These are phyloP conservation scores for Leishmania tarentolae DNA, from an alignment of 208 protist genomes.

Conservation along the genomic window DNA sequence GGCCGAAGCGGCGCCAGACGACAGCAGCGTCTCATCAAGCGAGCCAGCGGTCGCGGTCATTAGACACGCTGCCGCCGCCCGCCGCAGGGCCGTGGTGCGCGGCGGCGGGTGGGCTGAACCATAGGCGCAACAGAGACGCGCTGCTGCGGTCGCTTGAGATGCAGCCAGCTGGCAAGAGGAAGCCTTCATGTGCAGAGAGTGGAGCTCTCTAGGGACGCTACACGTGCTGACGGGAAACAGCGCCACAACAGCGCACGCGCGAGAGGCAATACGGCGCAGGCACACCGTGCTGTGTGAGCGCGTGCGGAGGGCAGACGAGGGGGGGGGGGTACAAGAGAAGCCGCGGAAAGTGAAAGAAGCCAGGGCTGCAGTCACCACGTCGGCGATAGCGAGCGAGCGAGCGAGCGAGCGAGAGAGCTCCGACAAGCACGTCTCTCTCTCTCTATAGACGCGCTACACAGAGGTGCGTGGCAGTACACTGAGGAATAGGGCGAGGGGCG, in stretches of 20 bases:
- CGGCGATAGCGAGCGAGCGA: neutral
- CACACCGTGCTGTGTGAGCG: neutral
- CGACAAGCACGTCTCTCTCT: neutral
- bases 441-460: neutral
- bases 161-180: neutral
- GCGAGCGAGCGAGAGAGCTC: neutral
- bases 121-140: neutral
- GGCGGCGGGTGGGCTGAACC: neutral
- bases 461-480: neutral
- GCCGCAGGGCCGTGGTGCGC: slow-evolving; percentile 7
- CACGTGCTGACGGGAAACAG: neutral
- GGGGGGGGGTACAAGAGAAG: neutral
- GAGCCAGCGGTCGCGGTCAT: neutral
- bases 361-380: neutral
- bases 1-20: neutral
- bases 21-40: neutral
- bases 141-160: neutral
- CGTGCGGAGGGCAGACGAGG: neutral
- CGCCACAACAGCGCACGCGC: neutral
- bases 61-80: neutral
- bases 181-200: neutral
- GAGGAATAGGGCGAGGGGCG: neutral
- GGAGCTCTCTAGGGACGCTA: neutral
- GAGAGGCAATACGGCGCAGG: neutral
- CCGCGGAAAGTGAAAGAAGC: neutral